Evolutionary conservation across 2,329 filamentous ascomycete species (phyloP).

Genomic region (Lasiodiplodia theobromae): DNA sequence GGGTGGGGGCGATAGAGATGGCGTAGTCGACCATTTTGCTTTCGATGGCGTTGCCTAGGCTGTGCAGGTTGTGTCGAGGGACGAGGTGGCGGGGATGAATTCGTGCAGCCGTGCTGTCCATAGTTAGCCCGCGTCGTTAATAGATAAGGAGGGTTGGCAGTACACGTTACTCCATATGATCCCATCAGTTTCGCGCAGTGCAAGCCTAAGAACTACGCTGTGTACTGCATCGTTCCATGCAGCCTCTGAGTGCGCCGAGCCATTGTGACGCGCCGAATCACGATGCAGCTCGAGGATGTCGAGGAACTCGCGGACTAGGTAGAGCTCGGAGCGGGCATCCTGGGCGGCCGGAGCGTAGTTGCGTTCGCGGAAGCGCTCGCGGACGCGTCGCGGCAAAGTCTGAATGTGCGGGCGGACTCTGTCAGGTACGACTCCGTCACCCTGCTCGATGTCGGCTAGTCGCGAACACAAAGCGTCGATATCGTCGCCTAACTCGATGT

Average conservation of each 20-base stretch:
- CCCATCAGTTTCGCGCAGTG: not conserved
- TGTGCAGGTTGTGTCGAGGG: not conserved
- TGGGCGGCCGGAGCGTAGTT: not conserved
- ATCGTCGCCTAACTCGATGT: too few species aligned
- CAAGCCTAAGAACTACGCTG: too few species aligned
- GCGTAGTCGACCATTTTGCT: not conserved
- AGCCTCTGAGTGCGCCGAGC: too few species aligned
- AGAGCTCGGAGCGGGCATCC: not conserved
- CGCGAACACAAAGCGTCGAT: not conserved
- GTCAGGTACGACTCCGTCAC: not conserved
- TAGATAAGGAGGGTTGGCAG: not conserved
- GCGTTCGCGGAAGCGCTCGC: not conserved
- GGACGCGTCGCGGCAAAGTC: not conserved
- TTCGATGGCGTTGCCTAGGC: not conserved
- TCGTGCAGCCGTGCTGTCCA: not conserved
- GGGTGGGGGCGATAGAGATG: not conserved
- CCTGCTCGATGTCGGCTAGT: not conserved
- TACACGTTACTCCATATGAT: not conserved
- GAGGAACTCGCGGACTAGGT: not conserved
- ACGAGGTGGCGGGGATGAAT: not conserved
- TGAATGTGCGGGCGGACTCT: not conserved
- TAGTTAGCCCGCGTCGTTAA: not conserved
- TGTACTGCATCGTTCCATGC: too few species aligned
- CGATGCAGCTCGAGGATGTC: too few species aligned
- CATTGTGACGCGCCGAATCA: too few species aligned